A percentile compares a stretch with the other conserved stretches of the same genome.
Evolutionary conservation across 2,329 filamentous ascomycete genomes (phyloP).

Genomic region (Epichloe aotearoae): DNA sequence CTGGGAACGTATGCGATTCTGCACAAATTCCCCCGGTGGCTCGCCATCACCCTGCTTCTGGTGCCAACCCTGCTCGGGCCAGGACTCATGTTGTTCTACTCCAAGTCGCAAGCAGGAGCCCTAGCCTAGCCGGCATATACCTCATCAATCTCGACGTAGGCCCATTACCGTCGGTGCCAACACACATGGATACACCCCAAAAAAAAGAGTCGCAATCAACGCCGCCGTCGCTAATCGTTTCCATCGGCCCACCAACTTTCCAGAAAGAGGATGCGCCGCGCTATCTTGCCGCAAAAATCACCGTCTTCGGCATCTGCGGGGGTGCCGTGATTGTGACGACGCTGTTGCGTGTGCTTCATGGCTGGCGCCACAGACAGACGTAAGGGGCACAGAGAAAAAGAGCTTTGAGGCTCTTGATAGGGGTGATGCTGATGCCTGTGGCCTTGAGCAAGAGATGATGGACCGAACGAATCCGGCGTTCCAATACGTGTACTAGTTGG

Average conservation of each 20-base stretch:
- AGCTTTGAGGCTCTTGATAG: constrained; percentile 18
- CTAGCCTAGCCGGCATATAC: constrained; percentile 13
- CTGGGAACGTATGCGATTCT: constrained; percentile 12
- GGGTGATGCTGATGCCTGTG: constrained; percentile 14
- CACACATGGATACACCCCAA: constrained; percentile 30
- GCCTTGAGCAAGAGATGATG: constrained; percentile 17
- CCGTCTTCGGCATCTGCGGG: too few relatives aligned
- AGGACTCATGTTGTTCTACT: constrained; percentile 16
- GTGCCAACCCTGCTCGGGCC: constrained; percentile 13
- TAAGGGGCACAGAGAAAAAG: constrained; percentile 18
- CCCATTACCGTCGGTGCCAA: constrained; percentile 29
- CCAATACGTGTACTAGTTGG: constrained; percentile 10
- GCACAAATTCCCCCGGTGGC: constrained; percentile 15
- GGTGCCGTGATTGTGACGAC: too few relatives aligned
- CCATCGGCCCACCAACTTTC: constrained; percentile 17
- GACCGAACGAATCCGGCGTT: constrained; percentile 20
- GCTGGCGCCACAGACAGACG: constrained; percentile 13
- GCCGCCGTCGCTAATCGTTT: constrained; percentile 29
- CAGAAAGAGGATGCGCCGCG: constrained; percentile 29
- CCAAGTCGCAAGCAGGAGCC: constrained; percentile 16
- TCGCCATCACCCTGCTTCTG: constrained; percentile 13
- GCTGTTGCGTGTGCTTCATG: too few relatives aligned
- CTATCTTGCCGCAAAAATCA: constrained; percentile 17
- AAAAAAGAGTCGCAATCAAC: constrained; percentile 25
- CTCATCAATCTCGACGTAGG: constrained; percentile 29